Conservation (phyloP, 108 stramenopile genomes). For the Conticribra guillardii region DNA sequence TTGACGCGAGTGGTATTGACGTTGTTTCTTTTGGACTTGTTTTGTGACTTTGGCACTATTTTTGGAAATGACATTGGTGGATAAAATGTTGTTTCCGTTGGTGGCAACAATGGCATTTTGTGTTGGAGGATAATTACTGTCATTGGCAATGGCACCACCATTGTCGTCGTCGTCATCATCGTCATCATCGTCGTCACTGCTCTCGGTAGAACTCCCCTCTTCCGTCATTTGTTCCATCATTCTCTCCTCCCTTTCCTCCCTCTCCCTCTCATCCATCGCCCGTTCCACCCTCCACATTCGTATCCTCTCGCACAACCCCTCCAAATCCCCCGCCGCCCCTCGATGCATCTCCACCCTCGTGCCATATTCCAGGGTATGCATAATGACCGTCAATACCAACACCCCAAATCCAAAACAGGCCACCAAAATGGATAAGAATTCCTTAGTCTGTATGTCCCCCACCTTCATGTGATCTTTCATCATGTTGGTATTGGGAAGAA, state of each 20-base stretch:
- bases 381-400: conserved; percentile 11
- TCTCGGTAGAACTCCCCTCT: not conserved
- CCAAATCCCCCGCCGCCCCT: conserved; percentile 33
- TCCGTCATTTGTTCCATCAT: not conserved
- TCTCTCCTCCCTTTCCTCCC: conserved; percentile 32
- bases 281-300: conserved; percentile 34
- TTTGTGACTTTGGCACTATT: conserved; percentile 7
- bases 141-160: not conserved
- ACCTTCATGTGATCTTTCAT: conserved; percentile 15
- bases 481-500: conserved; percentile 19
- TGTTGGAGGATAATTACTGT: conserved; percentile 1
- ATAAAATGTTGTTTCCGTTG: not conserved
- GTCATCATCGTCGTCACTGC: conserved; percentile 7
- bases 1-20: conserved; percentile 5
- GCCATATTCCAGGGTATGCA: conserved; percentile 23
- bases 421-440: conserved; percentile 24
- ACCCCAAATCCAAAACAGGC: conserved; percentile 28
- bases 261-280: conserved; percentile 31
- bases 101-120: conserved; percentile 8
- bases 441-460: conserved; percentile 11
- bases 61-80: not conserved
- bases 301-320: conserved; percentile 22
- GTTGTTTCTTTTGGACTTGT: conserved; percentile 15
- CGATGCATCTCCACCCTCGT: conserved; percentile 24
- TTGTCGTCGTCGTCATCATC: conserved; percentile 1